Base-by-base conservation (phyloP, 208 protist species). In the Acanthamoeba healyi region DNA sequence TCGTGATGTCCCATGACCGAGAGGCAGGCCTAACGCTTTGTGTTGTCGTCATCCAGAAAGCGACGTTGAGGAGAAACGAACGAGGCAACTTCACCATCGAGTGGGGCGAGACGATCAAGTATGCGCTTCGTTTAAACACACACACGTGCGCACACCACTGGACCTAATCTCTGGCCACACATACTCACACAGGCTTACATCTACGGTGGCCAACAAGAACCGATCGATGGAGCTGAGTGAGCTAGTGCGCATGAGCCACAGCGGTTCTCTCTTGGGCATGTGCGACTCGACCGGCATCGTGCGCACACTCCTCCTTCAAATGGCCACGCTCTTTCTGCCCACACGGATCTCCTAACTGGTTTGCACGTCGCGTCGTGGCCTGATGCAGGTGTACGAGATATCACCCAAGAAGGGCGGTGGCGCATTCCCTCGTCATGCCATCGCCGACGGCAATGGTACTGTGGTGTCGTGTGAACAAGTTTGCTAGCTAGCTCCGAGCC, bases 151-250 rank as follows among this genome's bases (percentile, higher is more conserved):
- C 24, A 6, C n/a, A 65, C 56, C 24, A 29, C 56, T 4, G 9
- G 26, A 22, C 10, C 15, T 29, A 4, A 29, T 22, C 9, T 65
- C n/a, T n/a, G n/a, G n/a, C n/a, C n/a, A n/a, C n/a, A n/a, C 26
- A 22, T 29, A 9, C 3, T 65, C 56, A 32, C 56, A 5, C 56
- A 32, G 10, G 2, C 56, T 65, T 65, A 32, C 24, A 65, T 93
- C 88, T 24, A 93, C 63, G 14, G 65, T 81, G n/a, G 88, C 88
- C 42, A 72, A 81, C 88, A 93, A 93, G 38, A 93, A 93, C 29
- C 88, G 88, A 2, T 93, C 88, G 15, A 93, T 93, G 88, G 88
- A 93, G 40, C 88, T 93, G 32, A 93, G 88, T 44, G 88, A 93
- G 49, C 88, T 93, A n/a, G 65, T 81, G 44, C 38, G 49, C n/a